phyloP scores from a whole-genome alignment of 2,329 filamentous ascomycete species.

The Eutypella sp. region DNA sequence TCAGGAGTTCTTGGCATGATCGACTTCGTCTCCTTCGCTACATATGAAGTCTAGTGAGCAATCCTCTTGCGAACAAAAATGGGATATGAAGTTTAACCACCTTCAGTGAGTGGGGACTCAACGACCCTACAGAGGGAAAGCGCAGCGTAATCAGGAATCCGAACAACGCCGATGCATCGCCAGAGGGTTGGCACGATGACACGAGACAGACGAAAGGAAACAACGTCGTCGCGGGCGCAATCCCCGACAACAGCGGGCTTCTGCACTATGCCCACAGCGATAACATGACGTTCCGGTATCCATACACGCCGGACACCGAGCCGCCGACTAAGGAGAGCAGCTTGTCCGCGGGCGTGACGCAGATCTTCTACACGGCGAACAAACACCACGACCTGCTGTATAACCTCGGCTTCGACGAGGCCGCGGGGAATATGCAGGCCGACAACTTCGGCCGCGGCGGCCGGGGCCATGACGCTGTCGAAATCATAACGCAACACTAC shows the following conservation, averaged over 20 bases:
- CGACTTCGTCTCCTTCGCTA: slow-evolving; percentile 47
- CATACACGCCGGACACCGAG: slow-evolving; percentile 21
- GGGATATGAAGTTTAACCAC: no score
- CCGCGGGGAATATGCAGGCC: slow-evolving; percentile 49
- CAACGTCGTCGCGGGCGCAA: slow-evolving; percentile 49
- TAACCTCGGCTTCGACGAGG: slow-evolving; percentile 46
- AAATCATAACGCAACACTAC: slow-evolving; percentile 47
- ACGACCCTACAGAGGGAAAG: slow-evolving; percentile 42
- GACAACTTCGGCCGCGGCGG: slow-evolving; percentile 48
- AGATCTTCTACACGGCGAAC: slow-evolving; percentile 53
- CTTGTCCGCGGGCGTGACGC: slow-evolving; percentile 44
- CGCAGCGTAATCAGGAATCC: slow-evolving; percentile 39
- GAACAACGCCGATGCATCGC: slow-evolving; percentile 35
- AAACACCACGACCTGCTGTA: slow-evolving; percentile 51
- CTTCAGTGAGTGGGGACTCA: no score
- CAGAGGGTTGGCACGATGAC: slow-evolving; percentile 44
- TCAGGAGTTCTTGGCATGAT: slow-evolving; percentile 42
- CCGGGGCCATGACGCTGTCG: slow-evolving; percentile 40
- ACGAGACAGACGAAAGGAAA: slow-evolving; percentile 38
- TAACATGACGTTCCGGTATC: slow-evolving; percentile 36
- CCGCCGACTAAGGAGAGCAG: slow-evolving; percentile 33
- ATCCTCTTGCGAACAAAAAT: no score
- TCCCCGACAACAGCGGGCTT: slow-evolving; percentile 39
- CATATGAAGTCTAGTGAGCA: slow-evolving; percentile 43
- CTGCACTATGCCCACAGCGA: slow-evolving; percentile 39